Conservation (phyloP, 1,284 basidiomycete species). For the Porogramme epimiltina region DNA sequence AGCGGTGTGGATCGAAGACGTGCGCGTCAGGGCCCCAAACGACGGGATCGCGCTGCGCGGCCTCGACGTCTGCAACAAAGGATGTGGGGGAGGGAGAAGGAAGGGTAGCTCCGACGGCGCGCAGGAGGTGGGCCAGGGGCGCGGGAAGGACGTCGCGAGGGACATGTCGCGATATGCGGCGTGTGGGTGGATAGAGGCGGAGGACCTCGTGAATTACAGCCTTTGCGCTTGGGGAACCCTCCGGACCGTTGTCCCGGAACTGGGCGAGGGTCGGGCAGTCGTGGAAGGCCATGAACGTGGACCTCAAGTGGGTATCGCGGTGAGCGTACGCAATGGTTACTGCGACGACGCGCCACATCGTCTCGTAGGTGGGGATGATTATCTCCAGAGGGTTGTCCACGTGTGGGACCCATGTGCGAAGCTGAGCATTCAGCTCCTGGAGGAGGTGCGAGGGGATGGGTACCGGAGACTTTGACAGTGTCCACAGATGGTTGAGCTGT, state of each 20-base stretch:
- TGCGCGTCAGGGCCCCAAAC: slow-evolving; percentile 28
- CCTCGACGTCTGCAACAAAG: slow-evolving; percentile 44
- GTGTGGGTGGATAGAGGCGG: slow-evolving; percentile 48
- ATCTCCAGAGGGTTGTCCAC: slow-evolving; percentile 45
- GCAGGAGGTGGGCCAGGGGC: slow-evolving; percentile 14
- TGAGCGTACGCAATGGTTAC: slow-evolving; percentile 41
- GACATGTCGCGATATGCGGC: slow-evolving; percentile 38
- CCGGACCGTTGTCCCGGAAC: not conserved
- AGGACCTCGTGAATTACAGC: slow-evolving; percentile 46
- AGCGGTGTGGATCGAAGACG: slow-evolving; percentile 40
- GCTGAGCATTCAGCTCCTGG: slow-evolving; percentile 24
- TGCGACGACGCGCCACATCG: slow-evolving; percentile 62
- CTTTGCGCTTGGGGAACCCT: slow-evolving; percentile 36
- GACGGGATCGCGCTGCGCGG: slow-evolving; percentile 36
- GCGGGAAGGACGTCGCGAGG: slow-evolving; percentile 18
- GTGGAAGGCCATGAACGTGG: slow-evolving; percentile 32
- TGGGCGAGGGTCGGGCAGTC: not conserved
- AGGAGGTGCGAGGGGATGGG: slow-evolving; percentile 17
- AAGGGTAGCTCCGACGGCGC: not conserved
- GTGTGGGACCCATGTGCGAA: slow-evolving; percentile 42
- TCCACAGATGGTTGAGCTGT: slow-evolving; percentile 45
- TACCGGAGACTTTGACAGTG: slow-evolving; percentile 36
- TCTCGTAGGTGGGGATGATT: slow-evolving; percentile 61
- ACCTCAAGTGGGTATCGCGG: slow-evolving; percentile 33
- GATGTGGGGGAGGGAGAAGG: not conserved